Conservation (phyloP, 75 land plant genomes). For the Cupressus sempervirens region DNA sequence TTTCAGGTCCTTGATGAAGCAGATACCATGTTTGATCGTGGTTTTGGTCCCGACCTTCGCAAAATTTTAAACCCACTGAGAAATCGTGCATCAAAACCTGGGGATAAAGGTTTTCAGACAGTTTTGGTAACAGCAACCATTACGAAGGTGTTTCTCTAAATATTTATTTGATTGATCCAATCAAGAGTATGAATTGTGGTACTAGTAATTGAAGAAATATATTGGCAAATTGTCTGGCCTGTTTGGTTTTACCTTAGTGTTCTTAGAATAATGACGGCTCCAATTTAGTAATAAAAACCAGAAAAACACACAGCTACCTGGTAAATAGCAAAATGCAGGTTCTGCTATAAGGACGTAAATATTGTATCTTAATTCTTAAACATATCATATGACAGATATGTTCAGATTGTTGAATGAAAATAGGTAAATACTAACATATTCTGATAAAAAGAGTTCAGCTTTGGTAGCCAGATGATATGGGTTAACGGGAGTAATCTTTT, state of each 20-base stretch:
- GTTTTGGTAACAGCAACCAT: slow-evolving; percentile 94
- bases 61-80: slow-evolving; percentile 89
- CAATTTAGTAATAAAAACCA: neutral
- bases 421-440: neutral
- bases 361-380: neutral
- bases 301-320: neutral
- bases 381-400: neutral
- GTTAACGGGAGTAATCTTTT: neutral
- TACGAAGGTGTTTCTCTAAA: slow-evolving; percentile 59
- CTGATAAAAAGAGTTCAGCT: neutral
- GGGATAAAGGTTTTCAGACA: slow-evolving; percentile 76
- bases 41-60: slow-evolving; percentile 93
- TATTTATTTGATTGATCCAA: neutral
- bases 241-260: neutral
- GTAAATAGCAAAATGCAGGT: neutral
- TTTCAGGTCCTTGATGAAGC: slow-evolving; percentile 81
- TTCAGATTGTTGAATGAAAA: neutral
- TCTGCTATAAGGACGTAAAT: neutral
- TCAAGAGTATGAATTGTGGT: neutral
- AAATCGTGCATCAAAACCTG: slow-evolving; percentile 71
- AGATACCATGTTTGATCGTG: slow-evolving; percentile 81
- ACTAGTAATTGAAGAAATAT: neutral
- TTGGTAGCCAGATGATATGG: neutral
- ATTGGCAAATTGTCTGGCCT: neutral
- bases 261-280: neutral